Conservation (phyloP, 768 basidiomycete species). For the Kwoniella dendrophila region DNA sequence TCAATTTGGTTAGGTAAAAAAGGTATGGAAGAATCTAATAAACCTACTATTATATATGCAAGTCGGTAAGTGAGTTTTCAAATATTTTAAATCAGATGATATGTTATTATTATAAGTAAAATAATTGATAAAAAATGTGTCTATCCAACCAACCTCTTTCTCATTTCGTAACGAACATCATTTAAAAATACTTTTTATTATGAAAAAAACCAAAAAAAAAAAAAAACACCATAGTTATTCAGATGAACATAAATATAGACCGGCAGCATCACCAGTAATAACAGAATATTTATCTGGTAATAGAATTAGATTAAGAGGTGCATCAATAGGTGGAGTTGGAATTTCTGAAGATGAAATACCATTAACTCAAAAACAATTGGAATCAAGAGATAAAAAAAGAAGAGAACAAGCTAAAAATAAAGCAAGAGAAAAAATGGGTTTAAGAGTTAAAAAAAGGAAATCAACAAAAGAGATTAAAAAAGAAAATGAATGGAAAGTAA, state of each 20-base stretch:
- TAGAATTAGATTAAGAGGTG: constrained; percentile 69
- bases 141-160: too few relatives aligned
- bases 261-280: constrained; percentile 80
- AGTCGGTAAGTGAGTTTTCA: constrained; percentile 62
- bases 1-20: constrained; percentile 54
- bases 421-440: constrained; percentile 47
- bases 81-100: too few relatives aligned
- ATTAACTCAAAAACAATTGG: constrained; percentile 36
- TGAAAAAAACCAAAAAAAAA: too few relatives aligned
- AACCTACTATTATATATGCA: constrained; percentile 65
- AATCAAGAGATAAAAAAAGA: constrained; percentile 34
- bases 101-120: too few relatives aligned
- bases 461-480: constrained; percentile 21
- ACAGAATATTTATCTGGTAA: constrained; percentile 77
- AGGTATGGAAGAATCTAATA: constrained; percentile 42
- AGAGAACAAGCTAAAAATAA: constrained; percentile 49
- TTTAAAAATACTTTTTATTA: too few relatives aligned
- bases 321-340: constrained; percentile 59
- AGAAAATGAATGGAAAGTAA: constrained; percentile 11
- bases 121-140: too few relatives aligned
- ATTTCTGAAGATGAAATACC: constrained; percentile 49
- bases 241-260: constrained; percentile 76
- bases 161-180: too few relatives aligned
- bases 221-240: constrained; percentile 85
- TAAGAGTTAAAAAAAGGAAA: constrained; percentile 34